These are phyloP conservation scores for Cucumis variabilis DNA, from an alignment of 331 rosid genomes.

Conservation along the genomic window DNA sequence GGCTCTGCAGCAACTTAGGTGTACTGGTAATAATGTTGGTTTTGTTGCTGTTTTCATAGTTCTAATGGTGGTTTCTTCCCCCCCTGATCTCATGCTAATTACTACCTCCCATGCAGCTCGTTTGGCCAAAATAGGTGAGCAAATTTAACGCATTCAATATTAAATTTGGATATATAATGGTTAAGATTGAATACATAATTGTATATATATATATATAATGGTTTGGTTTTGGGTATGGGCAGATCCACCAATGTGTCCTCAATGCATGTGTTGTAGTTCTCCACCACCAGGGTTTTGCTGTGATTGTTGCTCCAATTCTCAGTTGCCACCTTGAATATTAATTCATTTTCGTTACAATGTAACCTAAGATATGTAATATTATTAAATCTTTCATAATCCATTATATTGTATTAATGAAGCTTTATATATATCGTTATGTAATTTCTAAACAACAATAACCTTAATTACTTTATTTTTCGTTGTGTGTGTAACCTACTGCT, in stretches of 20 bases:
- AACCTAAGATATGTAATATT: too few species aligned
- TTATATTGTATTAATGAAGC: too few species aligned
- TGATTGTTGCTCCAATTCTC: not conserved
- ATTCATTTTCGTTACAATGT: too few species aligned
- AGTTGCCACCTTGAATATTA: not conserved
- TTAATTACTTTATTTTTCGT: too few species aligned
- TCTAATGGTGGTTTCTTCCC: not conserved
- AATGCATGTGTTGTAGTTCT: not conserved
- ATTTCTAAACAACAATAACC: too few species aligned
- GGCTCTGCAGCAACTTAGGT: not conserved
- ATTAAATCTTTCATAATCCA: too few species aligned
- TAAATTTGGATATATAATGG: too few species aligned
- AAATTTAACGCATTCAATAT: too few species aligned
- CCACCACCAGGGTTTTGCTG: not conserved
- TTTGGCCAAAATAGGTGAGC: not conserved
- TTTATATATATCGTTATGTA: too few species aligned
- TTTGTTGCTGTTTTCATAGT: not conserved
- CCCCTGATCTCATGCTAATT: not conserved
- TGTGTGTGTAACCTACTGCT: too few species aligned
- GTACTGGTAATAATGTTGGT: not conserved
- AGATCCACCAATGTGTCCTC: not conserved
- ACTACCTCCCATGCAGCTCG: not conserved
- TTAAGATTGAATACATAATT: too few species aligned
- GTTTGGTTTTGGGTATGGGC: not conserved
- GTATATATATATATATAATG: too few species aligned